phyloP scores from a whole-genome alignment of 176 grass and related monocot genomes.

The Oryza australiensis region DNA sequence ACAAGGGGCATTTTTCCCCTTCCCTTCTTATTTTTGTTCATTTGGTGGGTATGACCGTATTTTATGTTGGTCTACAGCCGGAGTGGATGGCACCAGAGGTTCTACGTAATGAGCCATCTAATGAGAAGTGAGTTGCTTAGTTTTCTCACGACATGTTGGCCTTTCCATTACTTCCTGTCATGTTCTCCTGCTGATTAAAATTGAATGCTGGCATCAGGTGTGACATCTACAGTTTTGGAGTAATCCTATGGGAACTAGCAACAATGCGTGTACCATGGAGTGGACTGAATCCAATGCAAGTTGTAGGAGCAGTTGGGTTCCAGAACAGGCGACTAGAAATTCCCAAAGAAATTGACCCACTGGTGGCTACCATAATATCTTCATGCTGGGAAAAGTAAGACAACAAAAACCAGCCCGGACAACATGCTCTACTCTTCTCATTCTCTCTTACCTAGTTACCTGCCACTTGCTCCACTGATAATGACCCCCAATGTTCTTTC shows the following conservation, averaged over 20 bases:
- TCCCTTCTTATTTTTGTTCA: slow-evolving; percentile 13
- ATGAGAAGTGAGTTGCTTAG: slow-evolving; percentile 78
- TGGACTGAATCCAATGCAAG: slow-evolving; percentile 97
- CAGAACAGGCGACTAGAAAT: slow-evolving; percentile 94
- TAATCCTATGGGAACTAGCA: slow-evolving; percentile 97
- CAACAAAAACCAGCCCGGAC: background rate
- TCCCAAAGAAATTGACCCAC: slow-evolving; percentile 66
- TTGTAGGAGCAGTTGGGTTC: slow-evolving; percentile 95
- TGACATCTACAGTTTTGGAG: slow-evolving; percentile 97
- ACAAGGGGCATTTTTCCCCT: background rate
- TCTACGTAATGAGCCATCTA: slow-evolving; percentile 85
- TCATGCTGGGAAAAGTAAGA: slow-evolving; percentile 94
- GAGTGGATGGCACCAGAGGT: slow-evolving; percentile 99
- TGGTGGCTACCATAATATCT: slow-evolving; percentile 83
- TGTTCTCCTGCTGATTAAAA: slow-evolving; percentile 9
- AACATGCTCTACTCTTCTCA: background rate
- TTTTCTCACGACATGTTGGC: slow-evolving; percentile 10
- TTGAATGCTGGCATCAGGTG: slow-evolving; percentile 58
- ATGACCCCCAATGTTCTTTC: slow-evolving; percentile 18
- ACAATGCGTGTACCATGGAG: slow-evolving; percentile 91
- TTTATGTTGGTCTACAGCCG: slow-evolving; percentile 62
- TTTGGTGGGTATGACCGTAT: slow-evolving; percentile 1
- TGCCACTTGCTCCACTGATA: background rate
- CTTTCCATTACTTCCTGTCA: slow-evolving; percentile 5
- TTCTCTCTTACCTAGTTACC: background rate